These are phyloP conservation scores for Phaffomyces opuntiae DNA, from an alignment of 805 yeast genomes.

Conservation along the genomic window DNA sequence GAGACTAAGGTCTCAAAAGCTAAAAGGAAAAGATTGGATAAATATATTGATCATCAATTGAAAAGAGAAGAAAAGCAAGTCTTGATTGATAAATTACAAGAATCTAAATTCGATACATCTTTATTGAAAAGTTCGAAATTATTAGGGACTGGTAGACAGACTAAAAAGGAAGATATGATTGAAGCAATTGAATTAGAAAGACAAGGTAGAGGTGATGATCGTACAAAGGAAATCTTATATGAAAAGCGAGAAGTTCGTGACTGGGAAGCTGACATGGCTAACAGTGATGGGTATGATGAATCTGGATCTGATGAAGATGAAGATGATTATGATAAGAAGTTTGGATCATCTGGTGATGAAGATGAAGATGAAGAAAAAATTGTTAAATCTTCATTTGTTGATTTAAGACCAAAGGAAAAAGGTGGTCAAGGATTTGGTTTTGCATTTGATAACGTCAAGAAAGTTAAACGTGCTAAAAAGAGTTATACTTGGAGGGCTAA, in stretches of 20 bases:
- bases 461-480: conserved; percentile 41
- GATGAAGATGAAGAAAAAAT: background rate
- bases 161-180: conserved; percentile 60
- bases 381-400: conserved; percentile 47
- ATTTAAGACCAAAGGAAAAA: conserved; percentile 55
- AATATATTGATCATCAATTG: conserved; percentile 86
- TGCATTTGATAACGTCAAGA: conserved; percentile 52
- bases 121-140: conserved; percentile 65
- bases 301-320: conserved; percentile 7
- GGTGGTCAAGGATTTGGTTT: conserved; percentile 66
- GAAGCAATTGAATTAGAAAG: conserved; percentile 70
- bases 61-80: conserved; percentile 82
- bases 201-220: conserved; percentile 62
- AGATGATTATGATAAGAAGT: conserved; percentile 20
- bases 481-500: conserved; percentile 71
- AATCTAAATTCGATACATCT: conserved; percentile 58
- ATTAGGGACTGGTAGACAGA: conserved; percentile 67
- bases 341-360: conserved; percentile 15
- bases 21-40: conserved; percentile 76
- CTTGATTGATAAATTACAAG: conserved; percentile 63
- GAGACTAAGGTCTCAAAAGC: conserved; percentile 65
- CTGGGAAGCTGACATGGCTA: conserved; percentile 42
- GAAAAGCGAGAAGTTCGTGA: conserved; percentile 60
- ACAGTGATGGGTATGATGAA: conserved; percentile 10
- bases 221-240: conserved; percentile 54